Evolutionary conservation across 2,329 filamentous ascomycete genomes (phyloP).

Genomic region (Aspergillus sp.): DNA sequence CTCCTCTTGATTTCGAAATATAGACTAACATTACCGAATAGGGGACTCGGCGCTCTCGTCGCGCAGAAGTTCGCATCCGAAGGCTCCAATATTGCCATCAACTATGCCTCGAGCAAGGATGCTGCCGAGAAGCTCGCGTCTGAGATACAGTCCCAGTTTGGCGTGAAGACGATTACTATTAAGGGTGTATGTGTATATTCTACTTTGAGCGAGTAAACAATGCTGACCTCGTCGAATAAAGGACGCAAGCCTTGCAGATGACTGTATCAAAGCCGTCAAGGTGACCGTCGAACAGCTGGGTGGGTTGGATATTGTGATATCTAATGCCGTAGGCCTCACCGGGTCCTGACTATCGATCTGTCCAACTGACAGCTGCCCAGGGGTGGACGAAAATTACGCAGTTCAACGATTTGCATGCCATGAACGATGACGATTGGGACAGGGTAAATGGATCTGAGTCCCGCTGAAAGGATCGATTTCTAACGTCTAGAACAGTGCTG

Average conservation of each 20-base stretch:
- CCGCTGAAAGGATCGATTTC: neutral
- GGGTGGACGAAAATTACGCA: constrained; percentile 57
- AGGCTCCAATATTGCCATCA: constrained; percentile 65
- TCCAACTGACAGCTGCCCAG: constrained; percentile 21
- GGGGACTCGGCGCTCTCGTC: constrained; percentile 66
- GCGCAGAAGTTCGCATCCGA: constrained; percentile 60
- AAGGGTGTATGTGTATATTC: constrained; percentile 47
- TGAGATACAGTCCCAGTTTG: constrained; percentile 48
- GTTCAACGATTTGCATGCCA: constrained; percentile 52
- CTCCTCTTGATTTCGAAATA: neutral
- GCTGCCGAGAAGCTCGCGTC: constrained; percentile 54
- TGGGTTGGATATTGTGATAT: constrained; percentile 68
- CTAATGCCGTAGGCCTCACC: constrained; percentile 54
- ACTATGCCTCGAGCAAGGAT: constrained; percentile 59
- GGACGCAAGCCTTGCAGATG: constrained; percentile 56
- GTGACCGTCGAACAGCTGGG: constrained; percentile 56
- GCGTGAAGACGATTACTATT: constrained; percentile 49
- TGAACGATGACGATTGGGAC: constrained; percentile 58
- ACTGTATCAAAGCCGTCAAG: constrained; percentile 54
- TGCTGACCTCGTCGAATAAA: constrained; percentile 15
- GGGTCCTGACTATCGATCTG: neutral
- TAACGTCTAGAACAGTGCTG: constrained; percentile 43
- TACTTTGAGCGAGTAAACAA: neutral
- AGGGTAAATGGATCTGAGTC: constrained; percentile 35
- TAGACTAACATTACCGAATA: constrained; percentile 25